Evolutionary conservation across 495 filamentous ascomycete genomes (phyloP), one percentile per base, ranked within the genome.

Genomic region (Trichoderma erinaceum): DNA sequence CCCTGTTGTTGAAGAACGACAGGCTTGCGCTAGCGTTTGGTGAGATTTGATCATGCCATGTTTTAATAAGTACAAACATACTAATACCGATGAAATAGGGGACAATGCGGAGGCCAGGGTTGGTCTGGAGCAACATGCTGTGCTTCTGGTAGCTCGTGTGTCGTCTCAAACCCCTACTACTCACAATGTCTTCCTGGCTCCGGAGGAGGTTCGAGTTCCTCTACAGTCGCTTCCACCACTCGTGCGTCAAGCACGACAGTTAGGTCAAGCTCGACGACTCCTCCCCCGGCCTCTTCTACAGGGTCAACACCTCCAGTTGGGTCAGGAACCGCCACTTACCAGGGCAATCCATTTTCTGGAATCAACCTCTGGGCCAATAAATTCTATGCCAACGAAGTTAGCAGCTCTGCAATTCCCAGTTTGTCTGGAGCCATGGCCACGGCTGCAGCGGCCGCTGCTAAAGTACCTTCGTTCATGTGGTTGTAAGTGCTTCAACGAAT

Each of bases 381-480:
- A 2, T 83, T 78, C 73, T 84, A 85, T 70, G 77, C 80, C 38
- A 79, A 80, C 1, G 82, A 85, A 69, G 78, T 85, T 23, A 74
- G 71, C 13, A 73, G 69, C 32, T 73, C 73, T 12, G 83, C 83
- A 0, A 76, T 85, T 16, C 82, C 83, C 0, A 81, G 78, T 0
- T 71, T 82, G 72, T 76, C 75, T 0, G 77, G 75, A 4, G 69
- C 77, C 21, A 68, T 80, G 1, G 76, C 75, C 4, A 74, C 76
- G 43, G 73, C 75, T 29, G 83, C 82, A 4, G 82, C 77, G 23
- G 72, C 74, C 25, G 86, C 82, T 23, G 86, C 83, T n/a, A 69
- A 85, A 21, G 77, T 86, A 10, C 82, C 82, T 4, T 84, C 83
- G 12, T 88, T 86, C 68, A 72, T 79, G 69, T 88, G 85, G 85